Base-by-base conservation (phyloP, 768 basidiomycete genomes). In the Lactifluus pinguis region DNA sequence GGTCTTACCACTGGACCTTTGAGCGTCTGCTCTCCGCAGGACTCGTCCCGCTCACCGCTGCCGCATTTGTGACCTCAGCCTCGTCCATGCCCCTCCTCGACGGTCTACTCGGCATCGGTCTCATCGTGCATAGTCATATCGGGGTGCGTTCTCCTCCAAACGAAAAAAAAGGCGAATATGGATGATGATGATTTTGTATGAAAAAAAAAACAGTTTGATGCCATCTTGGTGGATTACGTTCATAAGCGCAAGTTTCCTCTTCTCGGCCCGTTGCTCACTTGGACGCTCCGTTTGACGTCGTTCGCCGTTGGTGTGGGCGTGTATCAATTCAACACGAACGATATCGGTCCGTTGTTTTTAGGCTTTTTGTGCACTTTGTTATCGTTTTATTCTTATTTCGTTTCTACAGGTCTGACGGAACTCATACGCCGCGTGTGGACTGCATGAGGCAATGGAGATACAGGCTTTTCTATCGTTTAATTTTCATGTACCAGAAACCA, bases 261-360 rank as follows among this genome's bases (percentile, higher is more conserved):
- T 48, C 54, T 93, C 60, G 94, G 91, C 11, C 83, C 77, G 1
- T 56, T 85, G 49, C 68, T 73, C 13, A 83, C 77, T n/a, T 98
- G 95, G 95, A 72, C 77, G 8, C 77, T 98, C 57, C 81, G 93
- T 50, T 73, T 82, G 6, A 76, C 84, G 6, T 98, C 97, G 32
- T 82, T 86, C 42, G 92, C 85, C 21, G 84, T 89, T 5, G 79
- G 94, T 54, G 84, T 92, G 49, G 95, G 97, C 15, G 82, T 98
- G 6, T 99, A 97, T 76, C 89, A 97, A 73, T 98, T 98, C 79
- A 98, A 98, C 77, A 98, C 97, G 47, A 93, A 95, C 70, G 95
- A 98, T 71, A 85, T 99, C 64, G 95, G 97, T 97, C 67, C 66
- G 89, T 38, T 38, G 6, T 13, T 79, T 8, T 53, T 44, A 42